Percentiles rank a stretch among this genome's conserved stretches.
phyloP scores from a whole-genome alignment of 2,329 filamentous ascomycete genomes.

The Aspergillus tanneri region DNA sequence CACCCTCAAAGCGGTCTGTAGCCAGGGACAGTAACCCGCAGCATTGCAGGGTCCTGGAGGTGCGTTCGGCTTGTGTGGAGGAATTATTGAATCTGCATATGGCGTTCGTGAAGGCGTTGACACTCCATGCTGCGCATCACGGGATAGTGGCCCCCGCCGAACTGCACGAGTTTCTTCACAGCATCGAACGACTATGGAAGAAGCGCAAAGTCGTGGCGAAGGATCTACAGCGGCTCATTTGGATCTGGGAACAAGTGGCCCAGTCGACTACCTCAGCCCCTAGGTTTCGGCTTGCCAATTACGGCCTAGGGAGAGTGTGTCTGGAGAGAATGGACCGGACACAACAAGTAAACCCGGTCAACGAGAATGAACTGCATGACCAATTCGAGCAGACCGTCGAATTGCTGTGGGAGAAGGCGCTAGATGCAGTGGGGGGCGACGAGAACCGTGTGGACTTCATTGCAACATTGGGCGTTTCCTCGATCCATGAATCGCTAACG shows the following conservation, averaged over 20 bases:
- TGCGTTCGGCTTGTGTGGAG: conserved; percentile 29
- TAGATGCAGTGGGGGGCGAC: conserved; percentile 32
- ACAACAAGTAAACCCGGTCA: conserved; percentile 17
- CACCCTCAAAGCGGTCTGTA: conserved; percentile 28
- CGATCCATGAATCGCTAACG: conserved; percentile 39
- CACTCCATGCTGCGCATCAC: conserved; percentile 69
- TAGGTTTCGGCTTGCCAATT: conserved; percentile 41
- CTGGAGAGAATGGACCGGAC: conserved; percentile 30
- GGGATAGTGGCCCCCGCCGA: conserved; percentile 63
- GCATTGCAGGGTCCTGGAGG: conserved; percentile 15
- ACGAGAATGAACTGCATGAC: conserved; percentile 49
- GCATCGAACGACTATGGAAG: conserved; percentile 68
- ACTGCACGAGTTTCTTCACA: conserved; percentile 59
- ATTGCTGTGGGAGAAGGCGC: conserved; percentile 46
- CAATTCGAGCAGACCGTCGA: conserved; percentile 52
- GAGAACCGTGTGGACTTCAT: conserved; percentile 35
- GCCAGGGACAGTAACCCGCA: conserved; percentile 8
- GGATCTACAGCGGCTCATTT: conserved; percentile 66
- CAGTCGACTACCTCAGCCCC: conserved; percentile 14
- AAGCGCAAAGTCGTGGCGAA: conserved; percentile 65
- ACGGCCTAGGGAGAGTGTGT: conserved; percentile 42
- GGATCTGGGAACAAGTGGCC: conserved; percentile 53
- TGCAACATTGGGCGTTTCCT: conserved; percentile 32
- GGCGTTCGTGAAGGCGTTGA: conserved; percentile 66
- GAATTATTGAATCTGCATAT: conserved; percentile 65